Percentiles rank a stretch among this genome's conserved stretches.
Evolutionary conservation across 805 yeast genomes (phyloP).

Genomic region (Wickerhamiella spandovensis): DNA sequence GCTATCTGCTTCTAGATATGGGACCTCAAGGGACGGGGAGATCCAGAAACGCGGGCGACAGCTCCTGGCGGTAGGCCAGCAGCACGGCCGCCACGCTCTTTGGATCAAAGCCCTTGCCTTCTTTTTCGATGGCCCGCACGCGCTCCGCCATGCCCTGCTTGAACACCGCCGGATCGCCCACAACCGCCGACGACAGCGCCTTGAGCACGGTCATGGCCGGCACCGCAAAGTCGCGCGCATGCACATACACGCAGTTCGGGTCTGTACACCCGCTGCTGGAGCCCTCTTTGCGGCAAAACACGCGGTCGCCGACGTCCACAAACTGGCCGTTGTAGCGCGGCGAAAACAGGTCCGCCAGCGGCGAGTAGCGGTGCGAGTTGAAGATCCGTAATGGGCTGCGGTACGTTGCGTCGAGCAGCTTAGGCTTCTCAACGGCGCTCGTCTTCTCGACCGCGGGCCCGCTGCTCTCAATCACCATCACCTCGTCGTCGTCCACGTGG

Average conservation of each 20-base stretch:
- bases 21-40: background rate
- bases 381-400: conserved; percentile 12
- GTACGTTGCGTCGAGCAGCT: background rate
- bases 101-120: background rate
- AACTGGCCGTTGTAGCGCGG: conserved; percentile 13
- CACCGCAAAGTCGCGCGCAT: conserved; percentile 12
- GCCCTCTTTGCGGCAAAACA: conserved; percentile 12
- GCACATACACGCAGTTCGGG: conserved; percentile 11
- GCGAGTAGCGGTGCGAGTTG: conserved; percentile 13
- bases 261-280: conserved; percentile 5
- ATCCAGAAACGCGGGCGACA: background rate
- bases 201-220: background rate
- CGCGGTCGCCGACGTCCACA: conserved; percentile 6
- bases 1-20: background rate
- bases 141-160: background rate
- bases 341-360: conserved; percentile 8
- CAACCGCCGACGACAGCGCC: background rate
- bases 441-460: background rate
- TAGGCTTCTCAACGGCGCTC: conserved; percentile 1
- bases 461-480: background rate
- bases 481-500: background rate
- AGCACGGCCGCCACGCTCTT: background rate
- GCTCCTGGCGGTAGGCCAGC: conserved; percentile 1
- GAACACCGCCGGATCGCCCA: background rate
- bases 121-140: background rate